These are phyloP conservation scores for Trichoderma guizhouense DNA, from an alignment of 2,329 filamentous ascomycete genomes.

Conservation along the genomic window DNA sequence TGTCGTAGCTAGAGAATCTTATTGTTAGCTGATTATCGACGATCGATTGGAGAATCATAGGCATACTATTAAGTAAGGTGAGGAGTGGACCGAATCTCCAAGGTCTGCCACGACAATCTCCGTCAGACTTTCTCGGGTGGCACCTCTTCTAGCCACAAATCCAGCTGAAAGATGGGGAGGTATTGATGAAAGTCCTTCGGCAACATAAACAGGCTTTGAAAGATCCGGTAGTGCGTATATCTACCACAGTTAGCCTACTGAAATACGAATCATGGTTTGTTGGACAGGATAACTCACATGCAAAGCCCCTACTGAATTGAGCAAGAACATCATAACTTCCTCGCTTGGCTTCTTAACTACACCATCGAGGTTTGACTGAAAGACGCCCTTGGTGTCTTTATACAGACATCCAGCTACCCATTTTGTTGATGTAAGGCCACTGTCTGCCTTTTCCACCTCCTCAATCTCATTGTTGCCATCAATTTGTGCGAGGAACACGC, in stretches of 20 bases:
- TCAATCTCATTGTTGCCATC: conserved; percentile 78
- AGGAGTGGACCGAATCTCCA: conserved; percentile 67
- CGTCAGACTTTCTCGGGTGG: conserved; percentile 67
- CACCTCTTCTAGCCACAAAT: conserved; percentile 64
- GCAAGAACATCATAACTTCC: conserved; percentile 69
- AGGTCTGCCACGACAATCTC: conserved; percentile 84
- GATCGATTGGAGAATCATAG: not conserved
- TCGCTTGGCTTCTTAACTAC: conserved; percentile 40
- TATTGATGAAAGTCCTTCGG: conserved; percentile 74
- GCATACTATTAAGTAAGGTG: conserved; percentile 77
- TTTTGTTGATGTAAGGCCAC: conserved; percentile 56
- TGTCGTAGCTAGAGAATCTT: conserved; percentile 62
- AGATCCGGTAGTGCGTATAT: conserved; percentile 75
- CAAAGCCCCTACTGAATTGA: conserved; percentile 71
- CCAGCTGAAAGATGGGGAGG: conserved; percentile 73
- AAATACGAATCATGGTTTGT: not conserved
- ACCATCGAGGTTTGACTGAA: conserved; percentile 42
- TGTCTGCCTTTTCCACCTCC: conserved; percentile 66
- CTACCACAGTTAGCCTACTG: conserved; percentile 38
- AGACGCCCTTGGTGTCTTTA: conserved; percentile 58
- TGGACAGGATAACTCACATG: conserved; percentile 52
- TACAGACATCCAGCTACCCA: conserved; percentile 87
- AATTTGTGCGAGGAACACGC: conserved; percentile 73
- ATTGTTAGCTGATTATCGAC: not conserved
- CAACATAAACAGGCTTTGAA: conserved; percentile 65